Percentiles rank a stretch among this genome's conserved stretches.
These are phyloP conservation scores for Saccharum officinarum DNA, from an alignment of 176 grass and related monocot species.

Conservation along the genomic window DNA sequence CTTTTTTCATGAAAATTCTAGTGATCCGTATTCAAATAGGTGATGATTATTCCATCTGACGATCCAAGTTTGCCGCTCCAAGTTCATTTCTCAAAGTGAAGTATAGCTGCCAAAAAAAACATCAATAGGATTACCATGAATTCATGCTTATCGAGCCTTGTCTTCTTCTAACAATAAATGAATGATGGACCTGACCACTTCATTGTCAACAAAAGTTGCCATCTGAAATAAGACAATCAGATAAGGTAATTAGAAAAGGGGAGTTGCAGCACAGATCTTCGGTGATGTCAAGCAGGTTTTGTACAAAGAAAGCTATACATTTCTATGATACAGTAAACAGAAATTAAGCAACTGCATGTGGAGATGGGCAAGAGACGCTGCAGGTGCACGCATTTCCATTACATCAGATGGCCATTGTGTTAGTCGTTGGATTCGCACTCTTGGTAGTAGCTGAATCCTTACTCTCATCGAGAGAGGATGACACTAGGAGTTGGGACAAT, in stretches of 20 bases:
- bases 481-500: too few relatives aligned
- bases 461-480: too few relatives aligned
- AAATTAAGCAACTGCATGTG: conserved; percentile 11
- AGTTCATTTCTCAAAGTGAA: conserved; percentile 20
- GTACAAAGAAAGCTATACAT: neutral
- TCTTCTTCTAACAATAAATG: conserved; percentile 95
- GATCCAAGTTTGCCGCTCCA: conserved; percentile 23
- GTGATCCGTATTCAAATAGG: neutral
- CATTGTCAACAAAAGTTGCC: conserved; percentile 71
- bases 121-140: conserved; percentile 39
- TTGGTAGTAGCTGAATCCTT: too few relatives aligned
- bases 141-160: conserved; percentile 57
- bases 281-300: conserved; percentile 11
- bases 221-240: conserved; percentile 57
- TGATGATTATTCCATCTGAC: neutral
- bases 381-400: conserved; percentile 9
- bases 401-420: neutral
- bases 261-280: conserved; percentile 12
- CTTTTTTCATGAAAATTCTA: conserved; percentile 21
- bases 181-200: conserved; percentile 92
- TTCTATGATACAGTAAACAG: neutral
- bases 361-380: conserved; percentile 2
- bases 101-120: conserved; percentile 12
- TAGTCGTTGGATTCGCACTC: too few relatives aligned
- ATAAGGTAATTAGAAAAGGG: conserved; percentile 31